Base-by-base conservation (phyloP, 1,284 basidiomycete genomes). In the Cryptococcus amylolentus region DNA sequence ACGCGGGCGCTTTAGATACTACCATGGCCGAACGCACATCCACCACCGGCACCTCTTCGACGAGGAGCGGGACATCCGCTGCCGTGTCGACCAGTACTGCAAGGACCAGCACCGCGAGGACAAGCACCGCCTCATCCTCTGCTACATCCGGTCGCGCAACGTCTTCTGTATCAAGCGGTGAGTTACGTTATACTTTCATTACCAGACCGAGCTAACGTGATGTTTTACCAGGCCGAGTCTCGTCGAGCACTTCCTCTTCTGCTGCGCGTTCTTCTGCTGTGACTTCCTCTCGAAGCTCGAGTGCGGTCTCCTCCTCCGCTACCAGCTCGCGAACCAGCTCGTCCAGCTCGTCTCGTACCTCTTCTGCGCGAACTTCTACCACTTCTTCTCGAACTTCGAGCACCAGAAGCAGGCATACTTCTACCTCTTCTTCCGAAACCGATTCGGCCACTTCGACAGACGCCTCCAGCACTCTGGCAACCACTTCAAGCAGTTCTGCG, bases 401-500 rank as follows among this genome's bases (percentile, higher is more conserved):
- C 5, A 41, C 51, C 44, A 44, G 39, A n/a, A 18, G 12, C 20
- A 50, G 14, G 18, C 7, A 28, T 23, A 23, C 52, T 6, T 52
- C 58, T 4, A 52, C 43, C 42, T 12, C 50, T 20, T 28, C 55
- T 2, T 6, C 42, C 26, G 37, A 35, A 12, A 37, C 55, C 28
- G 51, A 40, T 38, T 56, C 58, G 12, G 40, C 60, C 38, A 39
- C 45, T 26, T 40, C 50, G 10, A 52, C 44, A 23, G 42, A 9
- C 26, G 14, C 56, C 18, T 12, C 55, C n/a, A 35, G 42, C 41
- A 42, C 41, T 20, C 28, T 16, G 23, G 51, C 61, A 27, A 46
- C 58, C 26, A 59, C 39, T 41, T 49, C 60, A 31, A 49, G 44
- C 38, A 54, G 27, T 7, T 28, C 46, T 28, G 18, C 46, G 14